Evolutionary conservation across 1,139 yeast species (phyloP).

Genomic region (Saccharomyces hybrid): DNA sequence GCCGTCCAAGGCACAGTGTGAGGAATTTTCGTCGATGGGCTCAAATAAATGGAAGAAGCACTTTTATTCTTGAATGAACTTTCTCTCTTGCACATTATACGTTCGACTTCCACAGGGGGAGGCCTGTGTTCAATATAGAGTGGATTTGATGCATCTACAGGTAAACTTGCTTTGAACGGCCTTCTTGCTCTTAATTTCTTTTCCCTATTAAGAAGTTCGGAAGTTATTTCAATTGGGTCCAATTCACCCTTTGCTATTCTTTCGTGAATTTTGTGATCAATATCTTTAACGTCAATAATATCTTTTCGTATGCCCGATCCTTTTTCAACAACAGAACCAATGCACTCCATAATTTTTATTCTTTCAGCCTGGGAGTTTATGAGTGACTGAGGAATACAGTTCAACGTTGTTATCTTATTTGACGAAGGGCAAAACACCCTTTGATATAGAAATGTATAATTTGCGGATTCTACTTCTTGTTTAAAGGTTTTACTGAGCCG

Average conservation of each 20-base stretch:
- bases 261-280: constrained; percentile 39
- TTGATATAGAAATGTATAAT: constrained; percentile 74
- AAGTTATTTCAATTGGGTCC: constrained; percentile 43
- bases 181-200: not conserved
- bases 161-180: not conserved
- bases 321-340: constrained; percentile 43
- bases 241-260: constrained; percentile 55
- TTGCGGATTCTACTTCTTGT: constrained; percentile 56
- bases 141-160: not conserved
- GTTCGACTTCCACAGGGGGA: not conserved
- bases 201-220: not conserved
- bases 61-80: not conserved
- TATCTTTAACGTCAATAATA: constrained; percentile 31
- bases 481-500: constrained; percentile 50
- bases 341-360: constrained; percentile 43
- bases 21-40: not conserved
- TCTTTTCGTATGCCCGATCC: constrained; percentile 10
- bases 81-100: not conserved
- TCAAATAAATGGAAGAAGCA: not conserved
- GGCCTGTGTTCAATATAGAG: not conserved
- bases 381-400: constrained; percentile 39
- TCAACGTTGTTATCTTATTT: constrained; percentile 46
- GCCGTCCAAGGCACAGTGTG: not conserved
- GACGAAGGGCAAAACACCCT: constrained; percentile 66
- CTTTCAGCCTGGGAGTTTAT: constrained; percentile 29